A percentile compares a stretch with the other conserved stretches of the same genome.
phyloP scores from a whole-genome alignment of 306 rosid species.

The Cucumis cinereus region DNA sequence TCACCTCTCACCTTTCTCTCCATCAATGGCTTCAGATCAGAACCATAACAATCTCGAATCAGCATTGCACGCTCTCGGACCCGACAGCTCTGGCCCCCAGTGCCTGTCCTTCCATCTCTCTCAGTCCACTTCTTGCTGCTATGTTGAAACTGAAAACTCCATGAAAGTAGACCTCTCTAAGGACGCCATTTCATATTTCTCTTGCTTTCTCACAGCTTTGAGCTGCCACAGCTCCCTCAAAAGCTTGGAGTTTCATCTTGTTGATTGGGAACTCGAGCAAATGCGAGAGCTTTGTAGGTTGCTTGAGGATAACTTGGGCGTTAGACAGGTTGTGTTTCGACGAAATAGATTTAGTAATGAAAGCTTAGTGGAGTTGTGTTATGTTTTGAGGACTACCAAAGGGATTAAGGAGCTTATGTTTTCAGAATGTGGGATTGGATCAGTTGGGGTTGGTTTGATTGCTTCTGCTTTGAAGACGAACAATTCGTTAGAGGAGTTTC shows the following conservation, averaged over 20 bases:
- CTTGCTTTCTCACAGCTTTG: constrained; percentile 36
- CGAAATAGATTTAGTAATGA: constrained; percentile 49
- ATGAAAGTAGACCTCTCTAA: constrained; percentile 50
- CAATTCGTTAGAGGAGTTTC: constrained; percentile 63
- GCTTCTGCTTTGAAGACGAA: constrained; percentile 69
- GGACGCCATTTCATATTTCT: constrained; percentile 33
- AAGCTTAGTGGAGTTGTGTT: constrained; percentile 37
- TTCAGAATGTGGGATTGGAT: constrained; percentile 60
- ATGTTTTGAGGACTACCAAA: constrained; percentile 34
- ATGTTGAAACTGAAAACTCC: constrained; percentile 76
- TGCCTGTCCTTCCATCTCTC: constrained; percentile 73
- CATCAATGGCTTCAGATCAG: constrained; percentile 53
- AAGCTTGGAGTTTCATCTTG: constrained; percentile 70
- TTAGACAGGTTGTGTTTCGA: constrained; percentile 43
- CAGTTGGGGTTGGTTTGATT: constrained; percentile 50
- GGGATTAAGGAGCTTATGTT: constrained; percentile 71
- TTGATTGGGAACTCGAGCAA: constrained; percentile 48
- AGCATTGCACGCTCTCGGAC: constrained; percentile 38
- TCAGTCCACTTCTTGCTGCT: constrained; percentile 49
- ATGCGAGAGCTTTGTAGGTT: constrained; percentile 30
- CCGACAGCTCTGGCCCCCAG: constrained; percentile 37
- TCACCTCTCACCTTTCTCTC: constrained; percentile 7
- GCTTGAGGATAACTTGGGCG: constrained; percentile 24
- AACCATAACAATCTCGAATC: constrained; percentile 45
- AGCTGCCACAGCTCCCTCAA: constrained; percentile 34